phyloP scores from a whole-genome alignment of 2,329 filamentous ascomycete genomes.

The Cladosporium oxysporum region DNA sequence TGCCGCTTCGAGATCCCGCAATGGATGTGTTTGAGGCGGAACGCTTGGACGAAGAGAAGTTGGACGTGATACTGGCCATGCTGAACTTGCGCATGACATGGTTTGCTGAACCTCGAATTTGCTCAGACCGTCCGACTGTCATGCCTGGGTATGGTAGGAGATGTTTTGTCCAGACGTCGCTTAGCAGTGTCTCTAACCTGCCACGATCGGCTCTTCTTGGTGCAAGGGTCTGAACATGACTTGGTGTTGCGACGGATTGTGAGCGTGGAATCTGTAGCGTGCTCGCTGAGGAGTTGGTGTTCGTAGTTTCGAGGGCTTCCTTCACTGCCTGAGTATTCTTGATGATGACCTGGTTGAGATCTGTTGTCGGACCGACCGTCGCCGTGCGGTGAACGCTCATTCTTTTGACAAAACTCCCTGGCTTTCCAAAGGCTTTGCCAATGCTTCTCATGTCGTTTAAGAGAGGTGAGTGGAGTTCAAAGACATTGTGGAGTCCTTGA shows the following conservation, averaged over 20 bases:
- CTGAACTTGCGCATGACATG: conserved; percentile 87
- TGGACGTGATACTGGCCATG: conserved; percentile 74
- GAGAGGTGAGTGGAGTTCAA: conserved; percentile 62
- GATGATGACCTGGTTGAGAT: conserved; percentile 75
- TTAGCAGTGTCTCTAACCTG: conserved; percentile 71
- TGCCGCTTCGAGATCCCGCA: conserved; percentile 29
- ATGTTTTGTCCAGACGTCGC: conserved; percentile 83
- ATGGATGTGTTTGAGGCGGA: conserved; percentile 60
- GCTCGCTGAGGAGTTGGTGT: conserved; percentile 40
- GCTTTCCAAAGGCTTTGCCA: conserved; percentile 72
- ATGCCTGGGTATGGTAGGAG: conserved; percentile 81
- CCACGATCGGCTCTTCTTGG: conserved; percentile 75
- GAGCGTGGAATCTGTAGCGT: conserved; percentile 70
- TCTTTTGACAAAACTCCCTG: conserved; percentile 63
- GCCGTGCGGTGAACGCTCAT: conserved; percentile 79
- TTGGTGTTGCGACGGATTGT: conserved; percentile 74
- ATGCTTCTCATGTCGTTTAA: conserved; percentile 71
- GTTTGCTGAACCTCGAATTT: conserved; percentile 76
- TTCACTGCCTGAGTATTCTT: conserved; percentile 77
- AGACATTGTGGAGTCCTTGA: conserved; percentile 49
- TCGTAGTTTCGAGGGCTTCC: conserved; percentile 48
- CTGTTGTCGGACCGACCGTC: conserved; percentile 68
- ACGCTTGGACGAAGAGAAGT: conserved; percentile 73
- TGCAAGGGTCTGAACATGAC: conserved; percentile 68
- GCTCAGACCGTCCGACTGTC: conserved; percentile 64